phyloP scores from a whole-genome alignment of 2,329 filamentous ascomycete genomes.

The Verticillium alfalfae region DNA sequence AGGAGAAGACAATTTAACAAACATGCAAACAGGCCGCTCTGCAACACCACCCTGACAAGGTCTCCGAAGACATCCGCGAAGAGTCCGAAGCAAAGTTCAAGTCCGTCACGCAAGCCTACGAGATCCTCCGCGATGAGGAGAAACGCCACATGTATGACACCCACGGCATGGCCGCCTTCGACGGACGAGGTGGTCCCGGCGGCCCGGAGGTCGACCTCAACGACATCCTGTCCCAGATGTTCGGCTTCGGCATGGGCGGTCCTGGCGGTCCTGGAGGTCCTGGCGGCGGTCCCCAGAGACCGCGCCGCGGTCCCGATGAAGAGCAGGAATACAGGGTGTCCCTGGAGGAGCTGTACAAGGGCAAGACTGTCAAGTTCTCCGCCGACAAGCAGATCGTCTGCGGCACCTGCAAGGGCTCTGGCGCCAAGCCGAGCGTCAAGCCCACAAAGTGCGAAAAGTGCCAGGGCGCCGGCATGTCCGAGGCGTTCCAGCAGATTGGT shows the following conservation, averaged over 20 bases:
- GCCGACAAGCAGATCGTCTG: constrained; percentile 94
- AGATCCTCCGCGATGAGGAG: constrained; percentile 93
- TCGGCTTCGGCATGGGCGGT: constrained; percentile 66
- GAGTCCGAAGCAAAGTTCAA: constrained; percentile 93
- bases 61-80: constrained; percentile 75
- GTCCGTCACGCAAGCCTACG: constrained; percentile 86
- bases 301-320: constrained; percentile 73
- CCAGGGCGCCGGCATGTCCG: constrained; percentile 70
- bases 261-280: constrained; percentile 35
- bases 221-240: constrained; percentile 92
- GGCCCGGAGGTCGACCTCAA: constrained; percentile 78
- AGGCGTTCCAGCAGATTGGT: constrained; percentile 76
- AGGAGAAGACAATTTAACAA: not conserved
- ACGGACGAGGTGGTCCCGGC: constrained; percentile 61
- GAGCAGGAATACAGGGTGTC: constrained; percentile 88
- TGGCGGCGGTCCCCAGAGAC: constrained; percentile 51
- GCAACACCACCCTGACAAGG: constrained; percentile 91
- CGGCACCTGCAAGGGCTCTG: constrained; percentile 77
- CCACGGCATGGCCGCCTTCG: constrained; percentile 94
- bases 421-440: constrained; percentile 89
- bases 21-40: constrained; percentile 62
- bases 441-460: constrained; percentile 77
- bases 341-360: constrained; percentile 94
- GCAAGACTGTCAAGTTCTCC: constrained; percentile 95
- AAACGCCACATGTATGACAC: constrained; percentile 89